Conservation (phyloP, 1,284 basidiomycete genomes). For the Psilocybe mexicana region DNA sequence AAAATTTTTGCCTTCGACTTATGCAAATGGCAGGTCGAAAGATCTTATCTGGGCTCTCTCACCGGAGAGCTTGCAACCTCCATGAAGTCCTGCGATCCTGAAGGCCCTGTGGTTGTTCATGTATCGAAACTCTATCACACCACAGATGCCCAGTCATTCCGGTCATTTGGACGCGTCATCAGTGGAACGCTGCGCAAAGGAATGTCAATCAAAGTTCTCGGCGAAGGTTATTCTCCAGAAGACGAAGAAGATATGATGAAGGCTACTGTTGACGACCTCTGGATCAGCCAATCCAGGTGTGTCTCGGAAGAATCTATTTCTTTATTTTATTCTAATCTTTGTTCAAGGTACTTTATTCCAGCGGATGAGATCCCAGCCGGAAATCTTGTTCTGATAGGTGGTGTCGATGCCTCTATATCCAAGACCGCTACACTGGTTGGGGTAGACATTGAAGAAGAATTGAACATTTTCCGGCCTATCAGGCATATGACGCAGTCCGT, state of each 20-base stretch:
- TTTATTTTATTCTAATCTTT: conserved; percentile 11
- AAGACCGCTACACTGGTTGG: conserved; percentile 93
- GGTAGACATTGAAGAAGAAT: conserved; percentile 74
- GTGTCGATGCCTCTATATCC: conserved; percentile 91
- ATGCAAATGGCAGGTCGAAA: conserved; percentile 50
- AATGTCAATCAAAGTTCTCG: conserved; percentile 90
- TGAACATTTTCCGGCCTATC: conserved; percentile 94
- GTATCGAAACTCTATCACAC: conserved; percentile 95
- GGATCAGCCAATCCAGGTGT: conserved; percentile 88
- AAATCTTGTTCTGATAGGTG: conserved; percentile 90
- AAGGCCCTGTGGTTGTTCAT: conserved; percentile 91
- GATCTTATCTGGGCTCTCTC: conserved; percentile 86
- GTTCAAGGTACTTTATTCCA: conserved; percentile 82
- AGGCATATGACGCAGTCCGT: conserved; percentile 97
- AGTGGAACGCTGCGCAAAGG: conserved; percentile 89
- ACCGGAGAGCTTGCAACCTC: conserved; percentile 74
- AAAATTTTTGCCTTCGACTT: background rate
- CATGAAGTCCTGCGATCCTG: conserved; percentile 83
- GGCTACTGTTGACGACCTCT: conserved; percentile 83
- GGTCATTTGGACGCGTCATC: conserved; percentile 93
- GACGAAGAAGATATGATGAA: conserved; percentile 98
- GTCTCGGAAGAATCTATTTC: conserved; percentile 19
- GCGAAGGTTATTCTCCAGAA: conserved; percentile 95
- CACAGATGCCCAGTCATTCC: conserved; percentile 92
- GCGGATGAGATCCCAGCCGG: conserved; percentile 89